Evolutionary conservation across 2,329 filamentous ascomycete genomes (phyloP), one percentile per base, ranked within the genome.

Genomic region (Fusarium sp.): DNA sequence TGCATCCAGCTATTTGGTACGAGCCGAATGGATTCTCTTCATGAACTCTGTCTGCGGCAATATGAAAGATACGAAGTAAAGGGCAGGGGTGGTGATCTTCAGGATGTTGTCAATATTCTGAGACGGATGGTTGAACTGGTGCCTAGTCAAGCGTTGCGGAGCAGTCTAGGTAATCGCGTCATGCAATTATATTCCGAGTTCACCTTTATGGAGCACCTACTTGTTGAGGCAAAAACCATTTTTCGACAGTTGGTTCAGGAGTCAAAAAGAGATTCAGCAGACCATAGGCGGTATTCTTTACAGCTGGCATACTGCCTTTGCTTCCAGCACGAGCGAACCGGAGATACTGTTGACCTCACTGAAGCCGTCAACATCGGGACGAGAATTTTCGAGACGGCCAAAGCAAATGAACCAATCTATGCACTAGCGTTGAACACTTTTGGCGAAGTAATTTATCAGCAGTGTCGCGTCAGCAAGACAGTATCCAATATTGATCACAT

Each of bases 401-500:
- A 58, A 1, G 31, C 1, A 18, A 20, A 38, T 1, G 20, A 50
- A 3, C 1, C 2, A 20, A 3, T n/a, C 14, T 52, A 39, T 7
- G 7, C 4, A 0, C n/a, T 33, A 1, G 44, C 25, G 0, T 1
- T 60, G 1, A 41, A n/a, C 18, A 53, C n/a, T 22, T 7, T 17
- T 0, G 29, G 27, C 1, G 31, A 36, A 1, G 13, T 39, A 0
- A 2, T 5, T 4, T 27, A 58, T 11, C 55, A 58, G 35, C 12
- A 36, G 7, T 58, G 45, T 11, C 55, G 45, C 0, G 0, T 52
- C 18, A 20, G 6, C 2, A 53, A 38, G 9, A 58, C n/a, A 5
- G 0, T n/a, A 0, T 0, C 17, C 1, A 33, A 27, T 4, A 1
- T 52, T 1, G 45, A 58, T 14, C 1, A 11, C 2, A 3, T 5